Evolutionary conservation across 2,329 filamentous ascomycete species (phyloP).

Genomic region (Botrytis deweyae): DNA sequence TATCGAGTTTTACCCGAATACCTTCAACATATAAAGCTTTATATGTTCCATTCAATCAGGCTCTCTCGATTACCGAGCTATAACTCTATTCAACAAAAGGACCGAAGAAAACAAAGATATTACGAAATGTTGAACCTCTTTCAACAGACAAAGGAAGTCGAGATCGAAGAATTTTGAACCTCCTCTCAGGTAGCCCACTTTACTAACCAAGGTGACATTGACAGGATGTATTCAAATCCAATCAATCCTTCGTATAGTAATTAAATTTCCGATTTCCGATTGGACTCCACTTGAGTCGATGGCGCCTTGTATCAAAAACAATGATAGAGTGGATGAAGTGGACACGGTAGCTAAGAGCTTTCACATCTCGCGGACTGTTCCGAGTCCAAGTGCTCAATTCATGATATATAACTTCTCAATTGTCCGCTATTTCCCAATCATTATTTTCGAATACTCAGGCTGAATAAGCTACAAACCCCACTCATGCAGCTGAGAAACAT

Average conservation of each 20-base stretch:
- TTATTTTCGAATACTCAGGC: not conserved
- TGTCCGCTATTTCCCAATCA: not conserved
- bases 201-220: slow-evolving; percentile 7
- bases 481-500: not conserved
- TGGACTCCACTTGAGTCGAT: not conserved
- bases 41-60: not conserved
- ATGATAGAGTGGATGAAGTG: not conserved
- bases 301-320: not conserved
- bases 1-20: not conserved
- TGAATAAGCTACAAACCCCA: not conserved
- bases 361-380: not conserved
- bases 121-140: slow-evolving; percentile 6
- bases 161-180: slow-evolving; percentile 9
- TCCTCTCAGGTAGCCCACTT: not conserved
- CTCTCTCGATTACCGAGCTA: not conserved
- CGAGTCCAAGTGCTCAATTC: not conserved
- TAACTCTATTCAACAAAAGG: slow-evolving; percentile 5
- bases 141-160: slow-evolving; percentile 7
- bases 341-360: not conserved
- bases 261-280: not conserved
- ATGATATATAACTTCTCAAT: not conserved
- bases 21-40: not conserved
- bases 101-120: slow-evolving; percentile 15
- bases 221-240: not conserved
- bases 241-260: not conserved